Evolutionary conservation across 2,329 filamentous ascomycete species (phyloP).

Genomic region (Cryphonectria nitschkei): DNA sequence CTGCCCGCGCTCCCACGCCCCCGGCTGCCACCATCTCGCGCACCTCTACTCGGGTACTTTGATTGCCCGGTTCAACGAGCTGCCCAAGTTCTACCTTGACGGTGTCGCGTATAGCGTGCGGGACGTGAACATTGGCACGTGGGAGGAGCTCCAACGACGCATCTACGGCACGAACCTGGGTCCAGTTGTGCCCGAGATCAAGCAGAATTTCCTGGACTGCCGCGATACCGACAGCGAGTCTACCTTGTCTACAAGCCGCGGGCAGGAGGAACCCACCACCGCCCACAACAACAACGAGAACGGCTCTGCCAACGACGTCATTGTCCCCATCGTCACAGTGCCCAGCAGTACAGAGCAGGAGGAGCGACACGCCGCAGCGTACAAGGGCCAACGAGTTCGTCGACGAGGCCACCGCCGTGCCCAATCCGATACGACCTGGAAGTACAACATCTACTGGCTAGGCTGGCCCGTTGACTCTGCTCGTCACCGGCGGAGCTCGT

Average conservation of each 20-base stretch:
- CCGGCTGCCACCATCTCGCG: slow-evolving; percentile 3
- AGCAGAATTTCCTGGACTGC: neutral
- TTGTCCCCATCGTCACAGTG: neutral
- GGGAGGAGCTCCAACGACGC: slow-evolving; percentile 10
- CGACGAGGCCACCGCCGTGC: neutral
- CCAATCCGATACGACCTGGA: neutral
- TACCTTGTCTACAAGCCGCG: neutral
- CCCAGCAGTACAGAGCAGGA: neutral
- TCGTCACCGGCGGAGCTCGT: neutral
- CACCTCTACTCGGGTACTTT: slow-evolving; percentile 2
- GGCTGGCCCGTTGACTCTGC: neutral
- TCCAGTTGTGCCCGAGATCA: neutral
- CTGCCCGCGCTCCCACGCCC: neutral
- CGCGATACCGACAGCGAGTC: neutral
- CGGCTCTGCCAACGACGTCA: neutral
- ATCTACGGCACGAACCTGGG: neutral
- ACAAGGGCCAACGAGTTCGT: neutral
- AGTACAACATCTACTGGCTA: slow-evolving; percentile 1
- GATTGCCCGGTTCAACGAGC: slow-evolving; percentile 9
- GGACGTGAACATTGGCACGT: neutral
- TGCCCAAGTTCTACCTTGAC: neutral
- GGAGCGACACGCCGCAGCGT: neutral
- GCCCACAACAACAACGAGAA: neutral
- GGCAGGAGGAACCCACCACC: neutral
- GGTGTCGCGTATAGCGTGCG: neutral